Conservation (phyloP, 2,329 filamentous ascomycete species). For the Pestalotiopsis sp. region DNA sequence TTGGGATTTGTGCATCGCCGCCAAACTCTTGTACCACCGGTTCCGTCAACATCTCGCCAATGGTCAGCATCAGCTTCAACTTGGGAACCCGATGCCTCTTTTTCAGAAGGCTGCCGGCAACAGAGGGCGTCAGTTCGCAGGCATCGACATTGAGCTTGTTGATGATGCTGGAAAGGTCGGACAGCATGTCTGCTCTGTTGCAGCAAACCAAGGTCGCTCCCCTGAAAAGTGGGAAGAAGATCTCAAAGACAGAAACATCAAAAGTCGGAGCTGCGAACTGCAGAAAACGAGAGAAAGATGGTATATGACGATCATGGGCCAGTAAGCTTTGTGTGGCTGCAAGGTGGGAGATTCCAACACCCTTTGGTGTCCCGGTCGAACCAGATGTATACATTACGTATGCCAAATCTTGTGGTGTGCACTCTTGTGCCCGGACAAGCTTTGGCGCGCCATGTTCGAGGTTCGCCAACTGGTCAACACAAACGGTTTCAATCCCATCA, state of each 20-base stretch:
- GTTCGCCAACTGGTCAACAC: slow-evolving; percentile 6
- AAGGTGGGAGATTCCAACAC: slow-evolving; percentile 78
- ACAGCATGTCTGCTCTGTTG: slow-evolving; percentile 69
- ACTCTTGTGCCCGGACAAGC: background rate
- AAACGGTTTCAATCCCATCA: background rate
- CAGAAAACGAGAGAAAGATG: slow-evolving; percentile 76
- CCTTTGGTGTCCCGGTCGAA: slow-evolving; percentile 87
- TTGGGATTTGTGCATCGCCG: slow-evolving; percentile 48
- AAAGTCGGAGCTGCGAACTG: slow-evolving; percentile 94
- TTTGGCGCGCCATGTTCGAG: background rate
- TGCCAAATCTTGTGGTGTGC: slow-evolving; percentile 55
- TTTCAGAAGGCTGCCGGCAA: slow-evolving; percentile 75
- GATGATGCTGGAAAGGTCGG: slow-evolving; percentile 73
- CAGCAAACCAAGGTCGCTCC: slow-evolving; percentile 75
- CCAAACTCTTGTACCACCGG: slow-evolving; percentile 82
- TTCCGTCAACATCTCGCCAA: slow-evolving; percentile 88
- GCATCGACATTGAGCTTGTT: slow-evolving; percentile 72
- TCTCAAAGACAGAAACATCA: slow-evolving; percentile 93
- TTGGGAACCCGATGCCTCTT: slow-evolving; percentile 68
- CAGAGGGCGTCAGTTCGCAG: slow-evolving; percentile 87
- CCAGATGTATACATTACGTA: slow-evolving; percentile 96
- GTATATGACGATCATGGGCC: slow-evolving; percentile 79
- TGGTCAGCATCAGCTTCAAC: slow-evolving; percentile 76
- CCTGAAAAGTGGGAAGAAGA: slow-evolving; percentile 83
- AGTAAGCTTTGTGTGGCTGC: slow-evolving; percentile 82